Percentiles rank a stretch among this genome's conserved stretches.
These are phyloP conservation scores for Mucor lusitanicus DNA, from an alignment of 371 early-diverging fungal species.

Conservation along the genomic window DNA sequence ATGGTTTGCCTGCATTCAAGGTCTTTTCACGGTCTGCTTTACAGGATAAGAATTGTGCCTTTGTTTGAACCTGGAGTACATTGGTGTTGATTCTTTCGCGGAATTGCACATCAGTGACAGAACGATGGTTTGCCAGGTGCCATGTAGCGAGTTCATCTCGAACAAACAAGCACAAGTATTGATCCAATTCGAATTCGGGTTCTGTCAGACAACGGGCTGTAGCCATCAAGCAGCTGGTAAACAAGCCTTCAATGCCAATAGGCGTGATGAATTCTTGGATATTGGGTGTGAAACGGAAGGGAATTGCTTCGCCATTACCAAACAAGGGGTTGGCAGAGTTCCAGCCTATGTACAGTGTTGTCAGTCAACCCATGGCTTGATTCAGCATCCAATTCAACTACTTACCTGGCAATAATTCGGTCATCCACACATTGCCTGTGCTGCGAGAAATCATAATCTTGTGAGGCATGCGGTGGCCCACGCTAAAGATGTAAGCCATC, in stretches of 20 bases:
- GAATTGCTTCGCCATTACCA: slow-evolving; percentile 78
- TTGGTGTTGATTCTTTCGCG: slow-evolving; percentile 68
- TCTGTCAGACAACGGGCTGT: slow-evolving; percentile 78
- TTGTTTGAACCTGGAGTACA: slow-evolving; percentile 69
- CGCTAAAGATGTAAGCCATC: slow-evolving; percentile 87
- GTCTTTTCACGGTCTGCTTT: slow-evolving; percentile 76
- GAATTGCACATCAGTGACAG: slow-evolving; percentile 63
- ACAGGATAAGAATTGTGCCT: slow-evolving; percentile 75
- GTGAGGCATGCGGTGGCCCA: slow-evolving; percentile 85
- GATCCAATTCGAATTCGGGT: slow-evolving; percentile 81
- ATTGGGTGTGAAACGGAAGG: slow-evolving; percentile 97
- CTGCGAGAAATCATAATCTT: slow-evolving; percentile 84
- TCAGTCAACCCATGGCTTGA: not conserved
- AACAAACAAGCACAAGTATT: slow-evolving; percentile 83
- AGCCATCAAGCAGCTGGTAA: slow-evolving; percentile 80
- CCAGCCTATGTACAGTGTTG: slow-evolving; percentile 22
- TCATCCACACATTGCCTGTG: slow-evolving; percentile 82
- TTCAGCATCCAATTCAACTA: not conserved
- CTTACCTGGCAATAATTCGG: slow-evolving; percentile 76
- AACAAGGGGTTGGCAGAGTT: slow-evolving; percentile 39
- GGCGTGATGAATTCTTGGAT: slow-evolving; percentile 93
- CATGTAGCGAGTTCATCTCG: slow-evolving; percentile 89
- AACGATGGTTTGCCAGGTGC: slow-evolving; percentile 63
- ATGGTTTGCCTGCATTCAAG: slow-evolving; percentile 45
- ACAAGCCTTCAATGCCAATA: slow-evolving; percentile 91